Base-by-base conservation (phyloP, 345 rosid species). In the Balakata baccata region DNA sequence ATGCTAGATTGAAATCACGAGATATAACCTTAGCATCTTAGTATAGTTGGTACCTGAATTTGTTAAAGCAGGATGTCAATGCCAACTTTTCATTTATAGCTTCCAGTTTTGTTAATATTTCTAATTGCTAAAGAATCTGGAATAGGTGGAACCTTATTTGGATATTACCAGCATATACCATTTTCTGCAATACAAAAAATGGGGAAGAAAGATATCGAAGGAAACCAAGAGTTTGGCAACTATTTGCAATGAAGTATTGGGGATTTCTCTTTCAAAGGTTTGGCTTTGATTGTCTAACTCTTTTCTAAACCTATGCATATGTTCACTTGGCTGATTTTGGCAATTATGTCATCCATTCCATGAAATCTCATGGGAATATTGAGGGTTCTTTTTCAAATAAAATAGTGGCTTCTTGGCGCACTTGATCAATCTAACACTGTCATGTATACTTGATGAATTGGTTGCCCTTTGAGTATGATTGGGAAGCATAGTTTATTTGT, bases 111-210 rank as follows among this genome's bases (percentile, higher is more conserved):
- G 5, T 54, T 11, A 39, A 49, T 13, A 0, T 59, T 67, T 34
- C 34, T 53, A 53, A 54, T 62, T 63, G 34, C n/a, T 53, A 14
- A 58, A 22, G 13, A 74, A 56, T 69, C 34, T 38, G 72, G 17
- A 75, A 66, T 75, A 90, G 97, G 87, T 94, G 79, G 94, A 94
- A 79, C 98, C 94, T 4, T 94, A 89, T 84, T 67, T 94, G 83
- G 97, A 92, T 75, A 90, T 90, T 71, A 75, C 84, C 50, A 77
- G 81, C 65, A 43, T 90, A 72, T 86, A 89, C 81, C 80, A 78
- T 76, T 45, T 83, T 68, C 71, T 89, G 81, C 93, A 85, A 64
- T 84, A 81, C 80, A 92, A 87, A 83, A 86, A 75, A 73, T 71
- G 38, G n/a, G 93, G 90, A 78, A 87, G 84, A 80, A 90, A 80